A percentile compares a stretch with the other conserved stretches of the same genome.
Evolutionary conservation across 208 protist species (phyloP).

Genomic region (Trypanosoma mega): DNA sequence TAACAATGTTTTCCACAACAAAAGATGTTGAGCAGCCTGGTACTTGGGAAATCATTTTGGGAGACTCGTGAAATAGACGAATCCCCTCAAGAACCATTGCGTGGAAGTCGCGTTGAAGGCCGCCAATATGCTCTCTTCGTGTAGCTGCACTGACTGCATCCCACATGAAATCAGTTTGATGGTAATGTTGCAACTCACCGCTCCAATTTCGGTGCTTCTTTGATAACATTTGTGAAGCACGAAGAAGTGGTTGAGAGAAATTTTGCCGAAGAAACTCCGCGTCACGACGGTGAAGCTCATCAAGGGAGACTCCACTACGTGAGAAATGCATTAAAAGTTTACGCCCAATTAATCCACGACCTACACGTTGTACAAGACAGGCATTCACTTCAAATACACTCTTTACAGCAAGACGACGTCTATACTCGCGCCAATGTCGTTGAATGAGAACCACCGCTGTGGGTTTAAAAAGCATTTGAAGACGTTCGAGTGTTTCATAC

Average conservation of each 20-base stretch:
- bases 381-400: constrained; percentile 44
- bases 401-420: constrained; percentile 25
- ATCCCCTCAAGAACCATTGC: constrained; percentile 19
- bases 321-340: constrained; percentile 20
- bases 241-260: constrained; percentile 37
- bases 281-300: constrained; percentile 21
- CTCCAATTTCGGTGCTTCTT: constrained; percentile 51
- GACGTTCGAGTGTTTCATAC: constrained; percentile 26
- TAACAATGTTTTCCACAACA: constrained; percentile 49
- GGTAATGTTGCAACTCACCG: constrained; percentile 42
- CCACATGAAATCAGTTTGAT: constrained; percentile 20
- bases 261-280: constrained; percentile 29
- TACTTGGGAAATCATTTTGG: constrained; percentile 2
- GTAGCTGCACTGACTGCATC: neutral
- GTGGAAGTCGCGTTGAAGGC: constrained; percentile 32
- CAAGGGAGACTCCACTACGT: neutral
- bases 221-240: constrained; percentile 29
- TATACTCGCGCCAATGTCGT: constrained; percentile 46
- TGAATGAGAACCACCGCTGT: constrained; percentile 49
- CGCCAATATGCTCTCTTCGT: constrained; percentile 4
- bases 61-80: constrained; percentile 4
- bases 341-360: constrained; percentile 39
- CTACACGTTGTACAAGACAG: constrained; percentile 43
- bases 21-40: constrained; percentile 37
- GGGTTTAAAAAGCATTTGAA: constrained; percentile 30